Base-by-base conservation (phyloP, 192 early-diverging fungal genomes). In the Rhizophagus sp. region DNA sequence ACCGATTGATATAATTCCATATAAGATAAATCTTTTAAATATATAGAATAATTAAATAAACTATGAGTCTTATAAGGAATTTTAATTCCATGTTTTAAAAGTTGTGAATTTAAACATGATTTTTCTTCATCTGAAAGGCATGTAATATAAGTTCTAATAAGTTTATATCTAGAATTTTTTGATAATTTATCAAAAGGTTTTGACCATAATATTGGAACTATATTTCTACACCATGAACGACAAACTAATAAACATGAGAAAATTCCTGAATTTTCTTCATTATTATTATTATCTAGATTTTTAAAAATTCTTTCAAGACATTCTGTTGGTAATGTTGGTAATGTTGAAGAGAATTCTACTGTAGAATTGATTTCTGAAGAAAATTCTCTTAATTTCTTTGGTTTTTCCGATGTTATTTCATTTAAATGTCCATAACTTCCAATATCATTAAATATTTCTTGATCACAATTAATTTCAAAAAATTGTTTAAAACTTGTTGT, bases 181-280 rank as follows among this genome's bases (percentile, higher is more conserved):
- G 34, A 15, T 36, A 22, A 34, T 36, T 69, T 33, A 9, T 39
- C 27, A 27, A 74, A 61, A 19, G 73, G 73, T 61, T 33, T 24
- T 33, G 13, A 19, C 73, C 73, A 74, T 30, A 74, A 27, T 61
- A 74, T 17, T 4, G 73, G 73, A 74, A 52, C 27, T 11, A 47
- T n/a, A 74, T 27, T 57, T 34, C 27, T 50, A 61, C 73, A 74
- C 73, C 73, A 74, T 25, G 49, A 17, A 27, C 73, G 73, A 52
- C 49, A 50, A 19, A 74, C 73, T 15, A 49, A 22, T 10, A 74
- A 24, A 27, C 73, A 74, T 61, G 73, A 74, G 57, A 50, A 74
- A 27, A 74, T 12, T 50, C 17, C 52, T 19, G 15, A 57, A 57
- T 17, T 5, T 57, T 19, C 52, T 12, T 57, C 13, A 19, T 52